Evolutionary conservation across 2,329 filamentous ascomycete genomes (phyloP), one percentile per base, ranked within the genome.

Genomic region (Colletotrichum trifolii): DNA sequence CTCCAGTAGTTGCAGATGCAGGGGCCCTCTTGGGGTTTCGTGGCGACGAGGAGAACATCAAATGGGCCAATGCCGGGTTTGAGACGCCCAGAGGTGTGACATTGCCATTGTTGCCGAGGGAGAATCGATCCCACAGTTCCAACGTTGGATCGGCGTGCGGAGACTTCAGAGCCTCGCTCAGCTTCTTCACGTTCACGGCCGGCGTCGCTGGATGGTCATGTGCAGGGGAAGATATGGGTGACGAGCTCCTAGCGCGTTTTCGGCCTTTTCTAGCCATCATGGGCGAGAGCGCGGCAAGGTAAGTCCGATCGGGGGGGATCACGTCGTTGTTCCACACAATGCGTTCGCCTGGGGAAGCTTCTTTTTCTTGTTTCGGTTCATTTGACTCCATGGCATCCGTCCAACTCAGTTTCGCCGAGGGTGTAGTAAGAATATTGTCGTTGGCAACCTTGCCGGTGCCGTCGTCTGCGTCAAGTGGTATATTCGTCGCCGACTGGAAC

Each of bases 71-170:
- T 13, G 84, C 79, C 43, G 87, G 86, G 69, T 87, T 88, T 46
- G 80, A 76, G 47, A 83, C 75, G 17, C 85, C 85, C 1, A 78
- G 75, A 8, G 77, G 74, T 48, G 77, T 76, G 56, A 77, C 69
- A 67, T 82, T 76, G 12, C 80, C 74, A 67, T 83, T 79, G 71
- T 82, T 34, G 68, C 66, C 78, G 58, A 87, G 77, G 42, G 90
- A 86, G 73, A 92, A 93, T 56, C 90, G 88, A 70, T 91, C 91
- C 92, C 92, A 95, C 2, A 94, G 77, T 68, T 94, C 91, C 38
- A 90, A 77, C 2, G 90, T 91, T 42, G 92, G 90, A 71, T 94
- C 91, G 38, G 88, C 85, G 68, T 90, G 87, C 11, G 89, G 89
- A 1, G 90, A 91, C 69, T 85, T 89, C 47, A 92, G 76, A 1